phyloP scores from a whole-genome alignment of 371 early-diverging fungal species.

The Mortierella sp. region DNA sequence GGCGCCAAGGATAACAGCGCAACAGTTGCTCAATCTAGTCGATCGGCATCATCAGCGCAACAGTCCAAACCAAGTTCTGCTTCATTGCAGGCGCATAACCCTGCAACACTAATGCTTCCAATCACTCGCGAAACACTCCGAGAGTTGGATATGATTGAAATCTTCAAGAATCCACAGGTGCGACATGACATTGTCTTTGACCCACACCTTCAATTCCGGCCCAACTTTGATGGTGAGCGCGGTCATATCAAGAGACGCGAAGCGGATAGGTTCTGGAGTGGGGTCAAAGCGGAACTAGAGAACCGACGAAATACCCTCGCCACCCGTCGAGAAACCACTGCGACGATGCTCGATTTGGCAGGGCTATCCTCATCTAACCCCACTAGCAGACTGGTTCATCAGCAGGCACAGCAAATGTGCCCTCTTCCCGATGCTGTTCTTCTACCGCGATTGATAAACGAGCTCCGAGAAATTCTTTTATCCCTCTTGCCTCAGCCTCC shows the following conservation, averaged over 20 bases:
- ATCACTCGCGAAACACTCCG: slow-evolving; percentile 72
- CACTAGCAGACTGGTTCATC: slow-evolving; percentile 34
- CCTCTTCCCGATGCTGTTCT: slow-evolving; percentile 39
- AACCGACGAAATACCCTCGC: slow-evolving; percentile 27
- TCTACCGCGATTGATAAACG: slow-evolving; percentile 61
- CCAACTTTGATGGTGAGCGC: slow-evolving; percentile 74
- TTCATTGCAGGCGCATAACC: background rate
- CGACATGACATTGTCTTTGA: slow-evolving; percentile 85
- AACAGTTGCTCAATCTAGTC: background rate
- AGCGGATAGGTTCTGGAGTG: slow-evolving; percentile 70
- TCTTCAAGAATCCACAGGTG: slow-evolving; percentile 76
- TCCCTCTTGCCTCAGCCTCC: slow-evolving; percentile 63
- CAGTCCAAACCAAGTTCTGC: slow-evolving; percentile 8
- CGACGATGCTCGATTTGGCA: slow-evolving; percentile 35
- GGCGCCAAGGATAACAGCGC: background rate
- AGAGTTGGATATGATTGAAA: slow-evolving; percentile 74
- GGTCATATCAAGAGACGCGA: slow-evolving; percentile 62
- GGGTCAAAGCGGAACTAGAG: slow-evolving; percentile 59
- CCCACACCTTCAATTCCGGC: slow-evolving; percentile 79
- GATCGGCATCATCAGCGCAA: background rate
- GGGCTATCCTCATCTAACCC: slow-evolving; percentile 29
- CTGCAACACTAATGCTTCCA: slow-evolving; percentile 60
- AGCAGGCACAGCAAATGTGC: slow-evolving; percentile 46
- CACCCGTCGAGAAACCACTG: slow-evolving; percentile 30
- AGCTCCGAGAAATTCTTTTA: slow-evolving; percentile 68